These are phyloP conservation scores for Umbelopsis vinacea DNA, from an alignment of 192 early-diverging fungal species.

Conservation along the genomic window DNA sequence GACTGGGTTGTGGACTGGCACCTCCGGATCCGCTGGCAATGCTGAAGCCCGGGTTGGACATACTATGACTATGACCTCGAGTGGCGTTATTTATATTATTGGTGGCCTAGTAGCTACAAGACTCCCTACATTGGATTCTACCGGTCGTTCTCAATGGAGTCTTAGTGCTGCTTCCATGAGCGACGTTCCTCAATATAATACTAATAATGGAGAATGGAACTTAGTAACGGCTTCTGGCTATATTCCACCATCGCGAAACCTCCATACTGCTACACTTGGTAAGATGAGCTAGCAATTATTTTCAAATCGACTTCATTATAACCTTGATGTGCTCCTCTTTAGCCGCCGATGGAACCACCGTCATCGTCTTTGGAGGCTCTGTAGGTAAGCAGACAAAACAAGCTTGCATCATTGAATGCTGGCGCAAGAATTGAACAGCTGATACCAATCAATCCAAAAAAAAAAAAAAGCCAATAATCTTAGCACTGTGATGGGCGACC, in stretches of 20 bases:
- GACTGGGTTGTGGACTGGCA: not conserved
- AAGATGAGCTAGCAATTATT: not conserved
- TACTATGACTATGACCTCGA: conserved; percentile 2
- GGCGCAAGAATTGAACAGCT: not conserved
- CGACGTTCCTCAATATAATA: not conserved
- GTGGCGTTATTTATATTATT: not conserved
- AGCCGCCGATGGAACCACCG: not conserved
- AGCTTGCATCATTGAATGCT: too few species aligned
- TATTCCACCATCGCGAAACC: not conserved
- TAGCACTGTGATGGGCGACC: not conserved
- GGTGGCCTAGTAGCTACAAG: not conserved
- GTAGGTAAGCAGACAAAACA: not conserved
- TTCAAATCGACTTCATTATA: too few species aligned
- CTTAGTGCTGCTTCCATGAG: not conserved
- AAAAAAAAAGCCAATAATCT: not conserved
- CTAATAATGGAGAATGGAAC: not conserved
- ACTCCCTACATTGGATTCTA: not conserved
- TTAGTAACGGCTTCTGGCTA: not conserved
- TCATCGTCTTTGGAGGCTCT: not conserved
- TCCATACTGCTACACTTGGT: not conserved
- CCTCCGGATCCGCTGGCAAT: not conserved
- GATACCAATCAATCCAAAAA: not conserved
- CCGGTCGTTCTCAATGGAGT: not conserved
- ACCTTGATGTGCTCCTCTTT: not conserved
- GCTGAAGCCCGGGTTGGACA: conserved; percentile 1